phyloP scores from a whole-genome alignment of 179 eudicot genomes.

The Beta lomatogona region DNA sequence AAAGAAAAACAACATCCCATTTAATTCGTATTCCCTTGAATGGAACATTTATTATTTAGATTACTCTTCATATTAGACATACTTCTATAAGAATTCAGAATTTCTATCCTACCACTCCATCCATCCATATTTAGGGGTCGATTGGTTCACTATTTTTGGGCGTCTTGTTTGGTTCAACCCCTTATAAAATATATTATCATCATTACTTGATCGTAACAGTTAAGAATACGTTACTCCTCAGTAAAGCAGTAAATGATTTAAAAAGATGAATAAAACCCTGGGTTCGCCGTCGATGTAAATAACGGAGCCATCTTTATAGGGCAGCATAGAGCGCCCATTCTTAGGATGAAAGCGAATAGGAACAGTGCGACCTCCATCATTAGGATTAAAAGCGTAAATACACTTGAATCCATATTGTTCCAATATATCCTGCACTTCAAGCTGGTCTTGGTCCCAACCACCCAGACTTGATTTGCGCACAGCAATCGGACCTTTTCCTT shows the following conservation, averaged over 20 bases:
- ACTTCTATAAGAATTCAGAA: too few species aligned
- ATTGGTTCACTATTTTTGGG: too few species aligned
- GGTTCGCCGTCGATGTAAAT: constrained; percentile 81
- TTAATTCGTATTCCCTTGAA: too few species aligned
- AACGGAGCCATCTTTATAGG: constrained; percentile 67
- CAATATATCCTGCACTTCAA: constrained; percentile 74
- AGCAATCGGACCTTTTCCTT: constrained; percentile 78
- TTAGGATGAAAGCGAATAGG: constrained; percentile 76
- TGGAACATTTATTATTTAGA: too few species aligned
- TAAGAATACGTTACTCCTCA: too few species aligned
- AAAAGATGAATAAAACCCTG: constrained; percentile 45
- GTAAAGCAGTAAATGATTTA: background rate
- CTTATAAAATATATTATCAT: too few species aligned
- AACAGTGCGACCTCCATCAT: constrained; percentile 53
- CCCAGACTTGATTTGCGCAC: constrained; percentile 61
- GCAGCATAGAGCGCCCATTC: constrained; percentile 76
- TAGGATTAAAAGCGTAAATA: constrained; percentile 63
- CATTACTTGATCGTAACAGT: too few species aligned
- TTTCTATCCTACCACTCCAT: too few species aligned
- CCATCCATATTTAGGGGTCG: too few species aligned
- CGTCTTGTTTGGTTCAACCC: too few species aligned
- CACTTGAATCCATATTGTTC: constrained; percentile 72
- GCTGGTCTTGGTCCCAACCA: constrained; percentile 92
- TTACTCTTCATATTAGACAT: too few species aligned
- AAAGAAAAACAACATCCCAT: too few species aligned